Evolutionary conservation across 164 flowering plant species (phyloP), one percentile per base, ranked within the genome.

Genomic region (Annona cherimola): DNA sequence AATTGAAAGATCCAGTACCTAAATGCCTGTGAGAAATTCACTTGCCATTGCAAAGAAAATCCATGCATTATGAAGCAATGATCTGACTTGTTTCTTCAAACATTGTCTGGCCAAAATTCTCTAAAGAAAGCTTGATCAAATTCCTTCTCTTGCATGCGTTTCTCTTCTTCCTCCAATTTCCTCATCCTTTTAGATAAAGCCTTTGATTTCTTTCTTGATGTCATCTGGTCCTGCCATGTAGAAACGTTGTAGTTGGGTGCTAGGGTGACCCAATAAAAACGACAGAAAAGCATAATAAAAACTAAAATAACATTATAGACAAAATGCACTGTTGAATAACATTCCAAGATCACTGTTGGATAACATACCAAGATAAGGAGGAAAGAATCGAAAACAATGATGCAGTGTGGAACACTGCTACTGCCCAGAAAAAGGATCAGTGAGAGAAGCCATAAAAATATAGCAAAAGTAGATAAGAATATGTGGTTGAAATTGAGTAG

Each of bases 91-190:
- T 16, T 12, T n/a, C 39, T 71, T 87, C 82, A 93, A 44, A 93
- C 98, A 79, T 93, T 93, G 42, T 93, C 98, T 19, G 98, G 97
- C 98, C 98, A 93, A 73, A 93, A 93, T 76, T 86, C 91, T 81
- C 91, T 85, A 71, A 82, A 84, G 73, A 91, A 91, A 8, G 90
- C 94, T 26, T 81, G 79, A 75, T 89, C 97, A 69, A 90, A 88
- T 74, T 89, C 94, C 80, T 80, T 87, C 76, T 94, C 98, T 71
- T 86, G 83, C 70, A 83, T 57, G 19, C 39, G 78, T 76, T 85
- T 84, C 75, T 94, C 97, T 19, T 76, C 59, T 73, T 84, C 92
- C 77, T 74, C 80, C 83, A 86, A 70, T 79, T 94, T 94, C 81
- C 80, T 87, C 77, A 83, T 72, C 83, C 81, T 87, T 75, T 89